Conservation (phyloP, 768 basidiomycete genomes). For the Mycena vulgaris region DNA sequence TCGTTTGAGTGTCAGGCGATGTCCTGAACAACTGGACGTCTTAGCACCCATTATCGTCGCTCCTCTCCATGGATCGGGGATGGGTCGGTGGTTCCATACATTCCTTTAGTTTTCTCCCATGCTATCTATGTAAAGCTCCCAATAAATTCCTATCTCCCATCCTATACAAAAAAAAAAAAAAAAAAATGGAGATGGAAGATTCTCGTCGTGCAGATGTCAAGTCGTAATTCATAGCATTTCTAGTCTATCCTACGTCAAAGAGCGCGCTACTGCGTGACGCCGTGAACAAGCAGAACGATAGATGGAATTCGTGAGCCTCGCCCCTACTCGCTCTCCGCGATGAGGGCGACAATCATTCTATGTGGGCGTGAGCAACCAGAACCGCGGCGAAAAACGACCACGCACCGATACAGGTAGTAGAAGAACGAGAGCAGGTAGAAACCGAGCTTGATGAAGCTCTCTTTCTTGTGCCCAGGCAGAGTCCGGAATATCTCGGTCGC, state of each 20-base stretch:
- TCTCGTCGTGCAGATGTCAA: not conserved
- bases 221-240: slow-evolving; percentile 18
- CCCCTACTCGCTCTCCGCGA: slow-evolving; percentile 82
- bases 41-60: slow-evolving; percentile 83
- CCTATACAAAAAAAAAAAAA: slow-evolving; percentile 34
- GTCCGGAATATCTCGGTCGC: slow-evolving; percentile 99
- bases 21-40: slow-evolving; percentile 85
- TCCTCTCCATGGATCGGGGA: slow-evolving; percentile 62
- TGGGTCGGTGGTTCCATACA: slow-evolving; percentile 86
- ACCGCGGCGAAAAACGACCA: slow-evolving; percentile 27
- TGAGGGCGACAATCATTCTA: slow-evolving; percentile 91
- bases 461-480: slow-evolving; percentile 94
- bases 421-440: slow-evolving; percentile 95
- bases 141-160: slow-evolving; percentile 4
- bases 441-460: slow-evolving; percentile 94
- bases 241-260: slow-evolving; percentile 12
- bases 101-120: slow-evolving; percentile 33
- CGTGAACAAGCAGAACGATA: slow-evolving; percentile 7
- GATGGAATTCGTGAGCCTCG: slow-evolving; percentile 34
- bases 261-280: not conserved
- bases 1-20: slow-evolving; percentile 93
- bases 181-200: slow-evolving; percentile 15
- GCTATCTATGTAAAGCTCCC: too few species aligned
- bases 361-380: slow-evolving; percentile 1
- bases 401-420: slow-evolving; percentile 92